A percentile compares a stretch with the other conserved stretches of the same genome.
Evolutionary conservation across 1,139 yeast species (phyloP).

Genomic region (Trichomonascaceae sp.): DNA sequence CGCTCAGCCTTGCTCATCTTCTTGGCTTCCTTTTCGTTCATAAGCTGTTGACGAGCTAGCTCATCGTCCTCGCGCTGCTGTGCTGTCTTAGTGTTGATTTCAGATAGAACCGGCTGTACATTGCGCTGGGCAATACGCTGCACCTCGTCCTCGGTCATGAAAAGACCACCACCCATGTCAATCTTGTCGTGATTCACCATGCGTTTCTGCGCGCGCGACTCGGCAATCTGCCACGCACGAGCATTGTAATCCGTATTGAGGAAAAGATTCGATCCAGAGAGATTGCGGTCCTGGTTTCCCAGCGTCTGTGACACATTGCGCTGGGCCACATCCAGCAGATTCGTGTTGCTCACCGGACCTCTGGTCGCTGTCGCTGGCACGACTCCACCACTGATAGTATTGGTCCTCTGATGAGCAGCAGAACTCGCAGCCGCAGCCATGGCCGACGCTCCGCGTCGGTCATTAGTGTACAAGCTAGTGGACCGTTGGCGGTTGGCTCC

Average conservation of each 20-base stretch:
- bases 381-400: too few species aligned
- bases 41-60: neutral
- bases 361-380: neutral
- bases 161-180: slow-evolving; percentile 81
- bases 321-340: slow-evolving; percentile 16
- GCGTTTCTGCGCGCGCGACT: slow-evolving; percentile 38
- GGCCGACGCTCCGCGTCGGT: neutral
- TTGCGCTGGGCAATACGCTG: slow-evolving; percentile 69
- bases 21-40: slow-evolving; percentile 34
- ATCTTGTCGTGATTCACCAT: slow-evolving; percentile 43
- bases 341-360: slow-evolving; percentile 8
- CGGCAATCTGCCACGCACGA: slow-evolving; percentile 33
- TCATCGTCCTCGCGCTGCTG: slow-evolving; percentile 61
- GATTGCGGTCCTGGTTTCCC: neutral
- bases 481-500: too few species aligned
- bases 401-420: too few species aligned
- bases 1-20: slow-evolving; percentile 29
- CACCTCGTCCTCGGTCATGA: slow-evolving; percentile 62
- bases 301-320: neutral
- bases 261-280: slow-evolving; percentile 23
- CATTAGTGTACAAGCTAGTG: too few species aligned
- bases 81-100: slow-evolving; percentile 57
- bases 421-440: neutral
- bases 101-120: slow-evolving; percentile 75
- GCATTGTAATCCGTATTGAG: slow-evolving; percentile 23